These are phyloP conservation scores for Echeveria elegans DNA, from an alignment of 164 flowering plant genomes.

Conservation along the genomic window DNA sequence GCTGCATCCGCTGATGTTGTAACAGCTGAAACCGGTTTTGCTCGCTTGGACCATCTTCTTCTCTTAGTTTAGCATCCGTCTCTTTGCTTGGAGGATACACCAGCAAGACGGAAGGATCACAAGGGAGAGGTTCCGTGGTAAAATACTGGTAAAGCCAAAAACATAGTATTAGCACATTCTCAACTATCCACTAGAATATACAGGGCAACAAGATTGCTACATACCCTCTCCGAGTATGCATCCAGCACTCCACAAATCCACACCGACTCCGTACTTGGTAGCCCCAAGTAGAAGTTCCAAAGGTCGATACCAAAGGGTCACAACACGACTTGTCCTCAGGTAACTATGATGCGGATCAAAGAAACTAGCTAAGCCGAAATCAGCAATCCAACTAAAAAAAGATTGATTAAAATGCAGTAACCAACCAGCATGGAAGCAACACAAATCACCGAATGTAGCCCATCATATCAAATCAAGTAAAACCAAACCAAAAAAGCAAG, in stretches of 20 bases:
- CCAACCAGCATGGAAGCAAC: too few species aligned
- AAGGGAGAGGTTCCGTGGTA: not conserved
- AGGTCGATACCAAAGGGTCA: slow-evolving; percentile 82
- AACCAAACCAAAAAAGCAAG: too few species aligned
- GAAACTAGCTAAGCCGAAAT: slow-evolving; percentile 68
- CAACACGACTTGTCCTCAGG: slow-evolving; percentile 72
- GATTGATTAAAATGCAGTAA: too few species aligned
- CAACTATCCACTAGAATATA: not conserved
- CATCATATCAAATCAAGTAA: too few species aligned
- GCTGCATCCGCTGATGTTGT: slow-evolving; percentile 41
- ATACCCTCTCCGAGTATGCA: slow-evolving; percentile 67
- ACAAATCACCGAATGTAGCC: too few species aligned
- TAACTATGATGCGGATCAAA: slow-evolving; percentile 29
- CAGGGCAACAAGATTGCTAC: too few species aligned
- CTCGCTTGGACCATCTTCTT: not conserved
- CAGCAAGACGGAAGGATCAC: not conserved
- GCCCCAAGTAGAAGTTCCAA: slow-evolving; percentile 76
- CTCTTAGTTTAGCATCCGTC: not conserved
- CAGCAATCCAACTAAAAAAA: too few species aligned
- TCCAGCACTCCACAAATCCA: slow-evolving; percentile 79
- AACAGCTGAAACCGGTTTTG: too few species aligned
- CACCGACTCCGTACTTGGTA: too few species aligned
- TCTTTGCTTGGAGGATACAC: not conserved
- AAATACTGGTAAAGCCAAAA: too few species aligned
- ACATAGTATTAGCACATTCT: not conserved